A percentile compares a stretch with the other conserved stretches of the same genome.
These are phyloP conservation scores for Coemansia sp. DNA, from an alignment of 192 early-diverging fungal genomes.

Conservation along the genomic window DNA sequence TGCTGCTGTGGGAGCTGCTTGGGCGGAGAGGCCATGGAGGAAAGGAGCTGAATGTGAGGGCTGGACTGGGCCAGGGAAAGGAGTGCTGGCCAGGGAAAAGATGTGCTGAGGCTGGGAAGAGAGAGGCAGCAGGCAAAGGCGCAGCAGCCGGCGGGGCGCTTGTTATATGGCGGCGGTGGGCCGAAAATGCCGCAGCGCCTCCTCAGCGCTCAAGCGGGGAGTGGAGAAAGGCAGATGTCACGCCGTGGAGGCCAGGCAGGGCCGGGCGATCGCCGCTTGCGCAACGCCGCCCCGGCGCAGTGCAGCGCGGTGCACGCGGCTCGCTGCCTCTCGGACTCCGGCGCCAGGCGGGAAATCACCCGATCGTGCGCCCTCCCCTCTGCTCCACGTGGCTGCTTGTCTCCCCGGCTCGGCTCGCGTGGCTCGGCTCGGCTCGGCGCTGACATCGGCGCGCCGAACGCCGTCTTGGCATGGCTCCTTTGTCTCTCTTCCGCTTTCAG, in stretches of 20 bases:
- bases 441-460: not conserved
- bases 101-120: conserved; percentile 3
- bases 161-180: conserved; percentile 7
- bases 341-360: conserved; percentile 10
- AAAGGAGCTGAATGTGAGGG: not conserved
- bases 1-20: not conserved
- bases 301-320: conserved; percentile 12
- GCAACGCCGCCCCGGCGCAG: conserved; percentile 7
- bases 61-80: not conserved
- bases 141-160: conserved; percentile 1
- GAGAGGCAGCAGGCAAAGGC: conserved; percentile 1
- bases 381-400: not conserved
- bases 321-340: conserved; percentile 13
- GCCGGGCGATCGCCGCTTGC: conserved; percentile 2
- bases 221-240: not conserved
- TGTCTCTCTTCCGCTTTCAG: not conserved
- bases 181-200: conserved; percentile 7
- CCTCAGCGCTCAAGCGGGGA: conserved; percentile 3
- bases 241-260: not conserved
- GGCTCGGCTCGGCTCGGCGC: conserved; percentile 5
- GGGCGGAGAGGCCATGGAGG: conserved; percentile 6
- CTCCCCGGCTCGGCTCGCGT: not conserved
- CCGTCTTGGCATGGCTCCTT: not conserved
- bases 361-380: not conserved
- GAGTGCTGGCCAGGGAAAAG: not conserved